Percentiles rank a stretch among this genome's conserved stretches.
These are phyloP conservation scores for Trichophyton mentagrophytes DNA, from an alignment of 2,329 filamentous ascomycete species.

Conservation along the genomic window DNA sequence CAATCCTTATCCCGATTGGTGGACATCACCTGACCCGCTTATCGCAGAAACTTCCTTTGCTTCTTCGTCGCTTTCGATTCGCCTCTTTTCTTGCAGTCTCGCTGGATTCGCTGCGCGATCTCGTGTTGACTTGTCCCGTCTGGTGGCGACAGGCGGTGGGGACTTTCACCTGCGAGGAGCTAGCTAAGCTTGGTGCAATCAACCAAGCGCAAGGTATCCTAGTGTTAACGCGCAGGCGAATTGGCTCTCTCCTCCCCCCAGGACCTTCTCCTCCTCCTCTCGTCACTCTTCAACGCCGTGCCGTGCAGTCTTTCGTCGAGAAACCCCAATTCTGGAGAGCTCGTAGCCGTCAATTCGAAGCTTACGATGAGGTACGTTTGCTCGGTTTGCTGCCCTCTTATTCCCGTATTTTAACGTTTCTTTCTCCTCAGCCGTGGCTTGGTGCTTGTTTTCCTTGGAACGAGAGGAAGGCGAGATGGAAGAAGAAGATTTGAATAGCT, in stretches of 20 bases:
- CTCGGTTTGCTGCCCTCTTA: not conserved
- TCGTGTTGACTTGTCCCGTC: not conserved
- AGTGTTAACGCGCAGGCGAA: not conserved
- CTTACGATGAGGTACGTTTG: slow-evolving; percentile 2
- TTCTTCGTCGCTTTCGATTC: no score
- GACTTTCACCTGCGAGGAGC: not conserved
- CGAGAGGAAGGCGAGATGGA: not conserved
- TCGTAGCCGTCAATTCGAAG: not conserved
- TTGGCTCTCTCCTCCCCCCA: not conserved
- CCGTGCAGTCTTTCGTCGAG: not conserved
- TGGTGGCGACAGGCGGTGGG: not conserved
- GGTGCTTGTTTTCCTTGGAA: not conserved
- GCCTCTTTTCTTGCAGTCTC: not conserved
- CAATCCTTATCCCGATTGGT: not conserved
- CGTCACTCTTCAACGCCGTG: not conserved
- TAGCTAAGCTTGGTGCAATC: not conserved
- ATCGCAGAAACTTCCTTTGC: not conserved
- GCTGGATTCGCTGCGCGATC: no score
- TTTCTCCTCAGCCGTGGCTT: not conserved
- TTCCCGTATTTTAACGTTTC: not conserved
- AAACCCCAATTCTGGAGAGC: not conserved
- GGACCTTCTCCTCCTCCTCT: not conserved
- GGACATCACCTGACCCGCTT: not conserved
- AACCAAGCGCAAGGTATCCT: not conserved
- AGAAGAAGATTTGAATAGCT: not conserved